phyloP scores from a whole-genome alignment of 768 basidiomycete genomes.

The Lactarius indigo region DNA sequence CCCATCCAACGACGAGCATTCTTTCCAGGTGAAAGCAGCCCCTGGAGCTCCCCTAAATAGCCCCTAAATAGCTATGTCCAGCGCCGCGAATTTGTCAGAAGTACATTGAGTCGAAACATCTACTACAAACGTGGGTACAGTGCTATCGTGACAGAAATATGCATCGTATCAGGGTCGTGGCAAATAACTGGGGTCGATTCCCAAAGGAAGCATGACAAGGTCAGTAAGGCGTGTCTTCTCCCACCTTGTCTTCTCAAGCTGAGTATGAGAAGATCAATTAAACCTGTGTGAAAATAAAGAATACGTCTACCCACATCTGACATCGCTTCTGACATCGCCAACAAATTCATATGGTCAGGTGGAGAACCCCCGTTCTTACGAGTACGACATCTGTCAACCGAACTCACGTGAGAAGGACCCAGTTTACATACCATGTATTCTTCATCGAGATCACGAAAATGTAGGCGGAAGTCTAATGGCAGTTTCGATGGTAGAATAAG shows the following conservation, averaged over 20 bases:
- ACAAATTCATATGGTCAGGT: slow-evolving; percentile 77
- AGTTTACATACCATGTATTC: slow-evolving; percentile 45
- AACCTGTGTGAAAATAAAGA: not conserved
- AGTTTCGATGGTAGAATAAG: slow-evolving; percentile 70
- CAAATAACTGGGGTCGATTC: slow-evolving; percentile 20
- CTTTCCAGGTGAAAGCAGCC: too few relatives aligned
- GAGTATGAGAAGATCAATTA: slow-evolving; percentile 18
- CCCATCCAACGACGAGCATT: too few relatives aligned
- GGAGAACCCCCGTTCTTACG: slow-evolving; percentile 42
- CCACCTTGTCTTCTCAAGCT: slow-evolving; percentile 59
- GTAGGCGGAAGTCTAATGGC: slow-evolving; percentile 64
- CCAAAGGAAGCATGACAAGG: slow-evolving; percentile 35
- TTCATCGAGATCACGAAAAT: slow-evolving; percentile 70
- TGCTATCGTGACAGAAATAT: not conserved
- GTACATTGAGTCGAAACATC: not conserved
- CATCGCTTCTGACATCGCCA: slow-evolving; percentile 53
- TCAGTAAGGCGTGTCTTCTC: slow-evolving; percentile 44
- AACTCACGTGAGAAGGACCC: not conserved
- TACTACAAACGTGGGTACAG: not conserved
- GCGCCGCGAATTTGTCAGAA: not conserved
- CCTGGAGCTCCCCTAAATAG: too few relatives aligned
- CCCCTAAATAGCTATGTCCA: not conserved
- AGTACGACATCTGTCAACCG: not conserved
- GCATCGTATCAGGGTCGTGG: not conserved
- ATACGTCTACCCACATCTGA: slow-evolving; percentile 48